Percentiles rank a stretch among this genome's conserved stretches.
Conservation (phyloP, 202 grass and related monocot genomes). For the Hordeum pubiflorum region DNA sequence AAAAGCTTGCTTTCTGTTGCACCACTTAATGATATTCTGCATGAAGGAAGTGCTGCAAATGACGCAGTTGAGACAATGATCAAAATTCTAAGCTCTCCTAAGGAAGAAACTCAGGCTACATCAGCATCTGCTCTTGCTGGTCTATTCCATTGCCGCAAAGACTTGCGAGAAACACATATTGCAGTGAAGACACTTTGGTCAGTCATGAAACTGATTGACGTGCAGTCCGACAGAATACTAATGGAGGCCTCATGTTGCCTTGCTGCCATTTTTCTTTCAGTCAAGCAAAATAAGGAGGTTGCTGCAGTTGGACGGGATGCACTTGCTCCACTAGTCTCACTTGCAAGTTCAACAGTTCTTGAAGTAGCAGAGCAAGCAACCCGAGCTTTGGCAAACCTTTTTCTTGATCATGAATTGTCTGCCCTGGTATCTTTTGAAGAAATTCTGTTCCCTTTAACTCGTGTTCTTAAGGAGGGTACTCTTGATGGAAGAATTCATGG, state of each 20-base stretch:
- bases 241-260: constrained; percentile 76
- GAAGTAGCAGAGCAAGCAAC: constrained; percentile 91
- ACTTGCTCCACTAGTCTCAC: constrained; percentile 54
- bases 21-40: constrained; percentile 85
- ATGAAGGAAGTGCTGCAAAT: constrained; percentile 97
- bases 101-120: constrained; percentile 96
- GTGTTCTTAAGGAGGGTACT: constrained; percentile 76
- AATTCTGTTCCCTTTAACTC: constrained; percentile 72
- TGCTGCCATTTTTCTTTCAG: constrained; percentile 94
- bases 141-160: constrained; percentile 89
- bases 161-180: constrained; percentile 87
- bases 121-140: constrained; percentile 89
- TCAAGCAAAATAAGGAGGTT: constrained; percentile 91
- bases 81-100: constrained; percentile 83
- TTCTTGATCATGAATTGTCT: constrained; percentile 85
- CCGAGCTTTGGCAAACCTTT: constrained; percentile 90
- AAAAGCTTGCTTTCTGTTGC: constrained; percentile 98
- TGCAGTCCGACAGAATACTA: constrained; percentile 71
- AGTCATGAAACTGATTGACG: constrained; percentile 76
- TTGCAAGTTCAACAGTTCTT: constrained; percentile 68
- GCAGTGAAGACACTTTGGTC: constrained; percentile 78
- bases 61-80: constrained; percentile 97
- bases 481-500: constrained; percentile 96
- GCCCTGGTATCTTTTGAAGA: constrained; percentile 66
- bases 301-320: constrained; percentile 76